phyloP scores from a whole-genome alignment of 108 stramenopile species.

The Fragilariopsis cylindrus region DNA sequence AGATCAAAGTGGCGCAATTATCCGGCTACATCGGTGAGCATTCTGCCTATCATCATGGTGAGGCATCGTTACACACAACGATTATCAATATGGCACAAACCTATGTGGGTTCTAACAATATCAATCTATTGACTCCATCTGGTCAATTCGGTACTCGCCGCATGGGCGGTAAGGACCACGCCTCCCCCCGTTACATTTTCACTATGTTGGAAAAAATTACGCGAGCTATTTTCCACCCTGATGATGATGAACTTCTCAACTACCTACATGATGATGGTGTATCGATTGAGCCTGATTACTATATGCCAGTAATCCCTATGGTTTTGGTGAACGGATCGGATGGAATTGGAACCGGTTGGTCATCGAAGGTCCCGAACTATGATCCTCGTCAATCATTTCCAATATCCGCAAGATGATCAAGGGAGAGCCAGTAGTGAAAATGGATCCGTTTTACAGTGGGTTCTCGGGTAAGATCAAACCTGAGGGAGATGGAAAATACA shows the following conservation, averaged over 20 bases:
- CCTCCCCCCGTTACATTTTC: constrained; percentile 98
- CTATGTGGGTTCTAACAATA: constrained; percentile 96
- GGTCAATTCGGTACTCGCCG: constrained; percentile 99
- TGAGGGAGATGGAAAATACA: constrained; percentile 57
- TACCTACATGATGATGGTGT: constrained; percentile 97
- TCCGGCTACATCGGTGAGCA: constrained; percentile 91
- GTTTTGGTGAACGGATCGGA: constrained; percentile 87
- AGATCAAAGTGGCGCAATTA: constrained; percentile 97
- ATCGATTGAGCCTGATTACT: constrained; percentile 95
- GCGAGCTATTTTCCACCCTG: constrained; percentile 95
- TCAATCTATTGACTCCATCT: constrained; percentile 93
- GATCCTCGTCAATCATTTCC: constrained; percentile 89
- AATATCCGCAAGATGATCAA: constrained; percentile 87
- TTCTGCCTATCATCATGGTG: constrained; percentile 99
- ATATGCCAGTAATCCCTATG: constrained; percentile 94
- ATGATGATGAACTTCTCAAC: constrained; percentile 94
- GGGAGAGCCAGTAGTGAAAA: constrained; percentile 54
- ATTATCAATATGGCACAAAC: constrained; percentile 98
- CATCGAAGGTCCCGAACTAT: constrained; percentile 77
- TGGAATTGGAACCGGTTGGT: constrained; percentile 99
- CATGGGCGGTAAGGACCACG: constrained; percentile 95
- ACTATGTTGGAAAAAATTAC: constrained; percentile 95
- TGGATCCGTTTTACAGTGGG: constrained; percentile 84
- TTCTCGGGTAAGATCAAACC: constrained; percentile 85
- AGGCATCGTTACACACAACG: constrained; percentile 91